These are phyloP conservation scores for Didymella glomerata DNA, from an alignment of 2,329 filamentous ascomycete genomes.

Conservation along the genomic window DNA sequence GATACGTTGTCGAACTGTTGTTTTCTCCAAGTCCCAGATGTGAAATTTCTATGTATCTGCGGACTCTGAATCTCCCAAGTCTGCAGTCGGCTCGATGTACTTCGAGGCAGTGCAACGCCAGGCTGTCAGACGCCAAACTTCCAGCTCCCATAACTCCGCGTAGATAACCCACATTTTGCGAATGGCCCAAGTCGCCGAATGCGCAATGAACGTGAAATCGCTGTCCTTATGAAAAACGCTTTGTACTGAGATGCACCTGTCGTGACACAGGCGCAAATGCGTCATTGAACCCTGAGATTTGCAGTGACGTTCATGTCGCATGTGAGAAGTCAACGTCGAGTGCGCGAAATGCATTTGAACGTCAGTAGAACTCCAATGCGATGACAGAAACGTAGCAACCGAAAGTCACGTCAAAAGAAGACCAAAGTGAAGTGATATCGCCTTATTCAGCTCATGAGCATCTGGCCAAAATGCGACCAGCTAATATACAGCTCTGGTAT, in stretches of 20 bases:
- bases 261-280: not conserved
- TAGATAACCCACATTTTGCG: not conserved
- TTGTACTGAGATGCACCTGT: not conserved
- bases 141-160: not conserved
- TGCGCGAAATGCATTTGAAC: not conserved
- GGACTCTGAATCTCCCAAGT: not conserved
- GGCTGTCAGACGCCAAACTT: not conserved
- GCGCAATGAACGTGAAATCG: not conserved
- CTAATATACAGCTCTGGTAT: constrained; percentile 69
- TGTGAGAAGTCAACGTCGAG: not conserved
- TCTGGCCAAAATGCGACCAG: constrained; percentile 60
- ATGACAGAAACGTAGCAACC: not conserved
- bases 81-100: not conserved
- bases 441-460: constrained; percentile 54
- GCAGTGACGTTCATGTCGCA: not conserved
- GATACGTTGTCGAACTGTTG: not conserved
- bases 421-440: constrained; percentile 42
- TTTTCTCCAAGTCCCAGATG: not conserved
- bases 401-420: constrained; percentile 6
- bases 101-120: not conserved
- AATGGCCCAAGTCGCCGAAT: not conserved
- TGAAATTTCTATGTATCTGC: not conserved
- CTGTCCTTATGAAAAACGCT: not conserved
- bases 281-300: not conserved
- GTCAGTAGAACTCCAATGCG: not conserved